Conservation (phyloP, 2,329 filamentous ascomycete species). For the Aspergillus sp. region DNA sequence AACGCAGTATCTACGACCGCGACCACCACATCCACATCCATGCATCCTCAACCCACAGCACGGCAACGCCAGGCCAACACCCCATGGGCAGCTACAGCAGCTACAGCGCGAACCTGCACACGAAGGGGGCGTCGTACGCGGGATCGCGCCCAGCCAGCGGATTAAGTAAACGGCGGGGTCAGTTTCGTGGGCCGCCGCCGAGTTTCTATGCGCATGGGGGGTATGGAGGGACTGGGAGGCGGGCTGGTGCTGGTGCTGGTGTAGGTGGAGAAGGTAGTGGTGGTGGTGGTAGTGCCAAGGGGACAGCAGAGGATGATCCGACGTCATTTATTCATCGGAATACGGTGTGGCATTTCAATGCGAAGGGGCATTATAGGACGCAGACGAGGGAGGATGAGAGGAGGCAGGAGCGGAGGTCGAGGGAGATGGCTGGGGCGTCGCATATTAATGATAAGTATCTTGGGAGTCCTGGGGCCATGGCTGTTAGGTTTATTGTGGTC, state of each 20-base stretch:
- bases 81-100: slow-evolving; percentile 58
- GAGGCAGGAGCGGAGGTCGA: slow-evolving; percentile 46
- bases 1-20: slow-evolving; percentile 79
- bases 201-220: slow-evolving; percentile 83
- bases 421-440: slow-evolving; percentile 37
- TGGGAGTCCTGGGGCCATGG: slow-evolving; percentile 30
- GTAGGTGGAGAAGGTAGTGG: slow-evolving; percentile 11
- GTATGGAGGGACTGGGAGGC: slow-evolving; percentile 57
- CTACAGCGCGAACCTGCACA: slow-evolving; percentile 38
- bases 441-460: slow-evolving; percentile 25
- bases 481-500: slow-evolving; percentile 41
- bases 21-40: slow-evolving; percentile 43
- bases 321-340: slow-evolving; percentile 45
- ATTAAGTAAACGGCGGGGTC: slow-evolving; percentile 71
- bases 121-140: slow-evolving; percentile 47
- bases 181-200: slow-evolving; percentile 83
- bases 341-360: slow-evolving; percentile 77
- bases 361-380: slow-evolving; percentile 69
- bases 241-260: slow-evolving; percentile 5
- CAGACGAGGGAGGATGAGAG: slow-evolving; percentile 65
- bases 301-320: slow-evolving; percentile 33
- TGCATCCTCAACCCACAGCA: slow-evolving; percentile 33
- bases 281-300: slow-evolving; percentile 10
- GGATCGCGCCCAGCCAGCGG: slow-evolving; percentile 74
- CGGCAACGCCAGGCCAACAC: slow-evolving; percentile 33